These are phyloP conservation scores for Lepidopterella palustris DNA, from an alignment of 495 filamentous ascomycete species.

Conservation along the genomic window DNA sequence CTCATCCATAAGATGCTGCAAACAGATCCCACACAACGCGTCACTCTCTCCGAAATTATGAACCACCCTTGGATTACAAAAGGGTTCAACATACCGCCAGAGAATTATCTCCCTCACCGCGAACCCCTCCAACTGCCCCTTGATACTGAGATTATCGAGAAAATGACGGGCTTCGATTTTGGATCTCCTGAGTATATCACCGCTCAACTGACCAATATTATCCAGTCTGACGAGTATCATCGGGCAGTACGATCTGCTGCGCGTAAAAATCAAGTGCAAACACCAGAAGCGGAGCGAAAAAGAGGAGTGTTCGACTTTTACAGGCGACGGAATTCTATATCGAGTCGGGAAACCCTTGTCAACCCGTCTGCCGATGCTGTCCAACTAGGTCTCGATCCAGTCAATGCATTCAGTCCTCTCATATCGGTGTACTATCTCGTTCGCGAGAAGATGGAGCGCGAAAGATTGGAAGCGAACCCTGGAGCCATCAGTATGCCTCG, in stretches of 20 bases:
- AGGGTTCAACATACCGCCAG: slow-evolving; percentile 75
- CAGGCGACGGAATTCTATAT: slow-evolving; percentile 81
- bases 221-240: slow-evolving; percentile 90
- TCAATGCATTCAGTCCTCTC: slow-evolving; percentile 89
- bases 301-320: slow-evolving; percentile 93
- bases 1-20: slow-evolving; percentile 95
- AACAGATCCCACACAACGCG: slow-evolving; percentile 83
- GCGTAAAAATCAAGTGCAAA: slow-evolving; percentile 53
- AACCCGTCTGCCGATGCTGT: slow-evolving; percentile 78
- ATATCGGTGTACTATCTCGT: slow-evolving; percentile 95
- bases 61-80: slow-evolving; percentile 97
- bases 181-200: slow-evolving; percentile 77
- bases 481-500: slow-evolving; percentile 52
- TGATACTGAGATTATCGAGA: slow-evolving; percentile 73
- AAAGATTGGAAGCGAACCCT: slow-evolving; percentile 59
- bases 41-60: slow-evolving; percentile 86
- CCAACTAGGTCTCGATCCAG: slow-evolving; percentile 73
- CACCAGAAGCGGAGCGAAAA: slow-evolving; percentile 69
- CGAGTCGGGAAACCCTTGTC: slow-evolving; percentile 84
- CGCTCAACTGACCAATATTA: slow-evolving; percentile 69
- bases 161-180: slow-evolving; percentile 99
- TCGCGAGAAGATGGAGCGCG: slow-evolving; percentile 85
- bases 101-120: slow-evolving; percentile 79
- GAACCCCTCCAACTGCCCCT: slow-evolving; percentile 82
- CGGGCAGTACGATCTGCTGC: slow-evolving; percentile 63